Evolutionary conservation across 2,329 filamentous ascomycete genomes (phyloP).

Genomic region (Fusarium papillatum): DNA sequence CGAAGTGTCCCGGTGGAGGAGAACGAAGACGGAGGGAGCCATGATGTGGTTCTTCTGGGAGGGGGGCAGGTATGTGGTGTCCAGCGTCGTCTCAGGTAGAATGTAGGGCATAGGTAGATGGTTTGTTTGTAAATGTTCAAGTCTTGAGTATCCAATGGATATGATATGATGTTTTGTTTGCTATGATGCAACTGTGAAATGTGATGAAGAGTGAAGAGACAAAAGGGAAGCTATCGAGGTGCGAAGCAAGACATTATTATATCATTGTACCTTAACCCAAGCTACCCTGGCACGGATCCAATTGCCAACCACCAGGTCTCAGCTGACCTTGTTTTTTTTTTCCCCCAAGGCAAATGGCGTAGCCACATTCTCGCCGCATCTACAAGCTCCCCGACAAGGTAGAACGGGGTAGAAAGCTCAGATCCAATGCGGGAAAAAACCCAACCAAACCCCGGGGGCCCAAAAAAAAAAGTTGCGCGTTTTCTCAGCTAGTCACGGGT

Average conservation of each 20-base stretch:
- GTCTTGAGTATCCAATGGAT: background rate
- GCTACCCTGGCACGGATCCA: slow-evolving; percentile 33
- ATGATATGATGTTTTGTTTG: background rate
- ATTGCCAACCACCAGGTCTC: slow-evolving; percentile 28
- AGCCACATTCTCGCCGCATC: slow-evolving; percentile 6
- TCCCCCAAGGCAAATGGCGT: background rate
- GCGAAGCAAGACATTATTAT: slow-evolving; percentile 39
- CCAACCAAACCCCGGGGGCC: slow-evolving; percentile 2
- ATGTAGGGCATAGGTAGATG: slow-evolving; percentile 19
- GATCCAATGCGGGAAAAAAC: slow-evolving; percentile 2
- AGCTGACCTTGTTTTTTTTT: slow-evolving; percentile 18
- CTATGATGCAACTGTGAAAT: background rate
- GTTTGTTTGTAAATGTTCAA: background rate
- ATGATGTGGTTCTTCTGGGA: slow-evolving; percentile 25
- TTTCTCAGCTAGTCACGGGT: slow-evolving; percentile 34
- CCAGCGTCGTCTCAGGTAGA: slow-evolving; percentile 2
- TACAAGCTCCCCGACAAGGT: slow-evolving; percentile 12
- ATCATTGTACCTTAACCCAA: slow-evolving; percentile 22
- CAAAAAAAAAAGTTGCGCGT: slow-evolving; percentile 24
- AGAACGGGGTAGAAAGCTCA: background rate
- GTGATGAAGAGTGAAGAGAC: slow-evolving; percentile 14
- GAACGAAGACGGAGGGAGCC: slow-evolving; percentile 48
- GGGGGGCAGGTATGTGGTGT: slow-evolving; percentile 21
- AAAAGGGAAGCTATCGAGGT: background rate
- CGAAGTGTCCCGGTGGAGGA: slow-evolving; percentile 48